Conservation (phyloP, 164 flowering plant genomes). For the Magnolia sinica region DNA sequence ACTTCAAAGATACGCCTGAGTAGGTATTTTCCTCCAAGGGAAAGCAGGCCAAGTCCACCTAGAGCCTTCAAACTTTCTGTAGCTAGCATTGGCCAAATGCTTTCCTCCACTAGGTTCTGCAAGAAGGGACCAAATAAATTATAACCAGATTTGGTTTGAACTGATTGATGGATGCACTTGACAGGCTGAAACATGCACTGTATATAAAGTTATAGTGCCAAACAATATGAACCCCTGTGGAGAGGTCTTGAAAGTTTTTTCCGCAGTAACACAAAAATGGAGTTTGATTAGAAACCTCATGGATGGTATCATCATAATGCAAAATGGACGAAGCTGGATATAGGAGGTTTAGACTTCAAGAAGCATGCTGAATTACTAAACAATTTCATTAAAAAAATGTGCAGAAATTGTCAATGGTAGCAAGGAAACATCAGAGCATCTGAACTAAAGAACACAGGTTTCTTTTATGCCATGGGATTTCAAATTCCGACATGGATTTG, state of each 20-base stretch:
- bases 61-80: conserved; percentile 92
- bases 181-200: not conserved
- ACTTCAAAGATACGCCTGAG: conserved; percentile 96
- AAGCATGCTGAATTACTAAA: not conserved
- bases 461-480: too few species aligned
- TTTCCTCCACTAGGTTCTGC: conserved; percentile 69
- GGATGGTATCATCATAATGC: not conserved
- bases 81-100: conserved; percentile 89
- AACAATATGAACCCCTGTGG: not conserved
- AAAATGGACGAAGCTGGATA: not conserved
- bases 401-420: not conserved
- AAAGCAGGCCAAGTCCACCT: conserved; percentile 86
- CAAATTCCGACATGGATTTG: too few species aligned
- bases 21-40: conserved; percentile 84
- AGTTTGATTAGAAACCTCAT: too few species aligned
- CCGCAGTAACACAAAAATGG: not conserved
- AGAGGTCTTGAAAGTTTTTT: not conserved
- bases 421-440: too few species aligned
- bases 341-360: not conserved
- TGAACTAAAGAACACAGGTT: too few species aligned
- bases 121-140: conserved; percentile 2
- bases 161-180: not conserved
- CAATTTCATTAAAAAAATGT: too few species aligned
- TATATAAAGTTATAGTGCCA: not conserved
- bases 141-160: conserved; percentile 1